A percentile compares a stretch with the other conserved stretches of the same genome.
These are phyloP conservation scores for Tulasnella calospora DNA, from an alignment of 768 basidiomycete genomes.

Conservation along the genomic window DNA sequence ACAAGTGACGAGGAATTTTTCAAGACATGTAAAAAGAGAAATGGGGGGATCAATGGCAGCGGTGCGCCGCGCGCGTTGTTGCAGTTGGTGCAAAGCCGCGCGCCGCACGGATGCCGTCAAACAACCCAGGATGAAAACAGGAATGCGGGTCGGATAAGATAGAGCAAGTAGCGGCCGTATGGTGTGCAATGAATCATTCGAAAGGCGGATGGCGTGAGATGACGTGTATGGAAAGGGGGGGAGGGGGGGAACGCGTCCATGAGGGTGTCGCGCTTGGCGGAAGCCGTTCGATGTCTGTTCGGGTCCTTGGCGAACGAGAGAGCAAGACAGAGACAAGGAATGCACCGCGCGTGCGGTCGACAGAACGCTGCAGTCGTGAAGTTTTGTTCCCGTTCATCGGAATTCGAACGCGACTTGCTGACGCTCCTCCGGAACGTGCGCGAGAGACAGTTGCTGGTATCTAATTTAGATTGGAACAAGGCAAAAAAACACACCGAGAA, in stretches of 20 bases:
- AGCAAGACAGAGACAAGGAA: not conserved
- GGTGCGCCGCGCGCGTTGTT: not conserved
- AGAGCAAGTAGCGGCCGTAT: not conserved
- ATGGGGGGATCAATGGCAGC: not conserved
- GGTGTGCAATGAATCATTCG: not conserved
- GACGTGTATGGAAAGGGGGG: not conserved
- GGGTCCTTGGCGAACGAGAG: no score
- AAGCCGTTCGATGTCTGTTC: no score
- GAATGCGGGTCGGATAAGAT: not conserved
- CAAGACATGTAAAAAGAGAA: not conserved
- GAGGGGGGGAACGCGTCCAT: not conserved
- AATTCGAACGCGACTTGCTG: conserved; percentile 76
- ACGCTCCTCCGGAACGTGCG: conserved; percentile 67
- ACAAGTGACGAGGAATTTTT: not conserved
- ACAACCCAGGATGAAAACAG: not conserved
- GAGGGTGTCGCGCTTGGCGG: no score
- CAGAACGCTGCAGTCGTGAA: no score
- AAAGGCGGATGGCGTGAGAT: not conserved
- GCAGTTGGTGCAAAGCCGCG: not conserved
- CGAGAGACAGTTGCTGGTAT: conserved; percentile 83
- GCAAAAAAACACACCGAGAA: not conserved
- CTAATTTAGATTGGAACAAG: conserved; percentile 39
- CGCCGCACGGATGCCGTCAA: not conserved
- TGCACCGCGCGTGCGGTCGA: not conserved
- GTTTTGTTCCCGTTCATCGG: conserved; percentile 45